Evolutionary conservation across 1,284 basidiomycete genomes (phyloP).

Genomic region (Ceratobasidium sp.): DNA sequence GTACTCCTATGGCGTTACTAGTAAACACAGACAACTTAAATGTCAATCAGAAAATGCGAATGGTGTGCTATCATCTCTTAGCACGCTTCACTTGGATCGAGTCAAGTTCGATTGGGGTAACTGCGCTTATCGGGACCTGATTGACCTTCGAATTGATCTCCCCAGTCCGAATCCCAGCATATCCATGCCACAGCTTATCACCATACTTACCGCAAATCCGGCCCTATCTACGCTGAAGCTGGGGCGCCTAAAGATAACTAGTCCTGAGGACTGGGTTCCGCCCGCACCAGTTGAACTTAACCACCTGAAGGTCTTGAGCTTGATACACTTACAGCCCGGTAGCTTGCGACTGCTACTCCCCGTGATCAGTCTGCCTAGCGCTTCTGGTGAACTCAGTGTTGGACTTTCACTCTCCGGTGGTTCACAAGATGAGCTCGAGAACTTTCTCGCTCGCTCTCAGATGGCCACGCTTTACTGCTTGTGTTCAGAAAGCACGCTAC

Average conservation of each 20-base stretch:
- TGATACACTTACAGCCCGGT: neutral
- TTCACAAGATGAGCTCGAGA: neutral
- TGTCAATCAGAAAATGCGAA: neutral
- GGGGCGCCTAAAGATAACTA: neutral
- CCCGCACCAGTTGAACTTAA: neutral
- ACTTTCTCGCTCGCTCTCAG: neutral
- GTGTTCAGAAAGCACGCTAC: no score
- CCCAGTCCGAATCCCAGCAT: neutral
- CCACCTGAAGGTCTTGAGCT: neutral
- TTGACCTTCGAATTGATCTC: slow-evolving; percentile 3
- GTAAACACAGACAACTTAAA: neutral
- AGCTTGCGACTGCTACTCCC: neutral
- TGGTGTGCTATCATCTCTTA: neutral
- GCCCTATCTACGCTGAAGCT: neutral
- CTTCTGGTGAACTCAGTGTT: neutral
- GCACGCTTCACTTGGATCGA: neutral
- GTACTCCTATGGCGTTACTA: neutral
- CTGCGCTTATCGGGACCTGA: neutral
- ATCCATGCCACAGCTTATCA: neutral
- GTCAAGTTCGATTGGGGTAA: neutral
- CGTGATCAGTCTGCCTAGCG: neutral
- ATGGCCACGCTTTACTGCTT: neutral
- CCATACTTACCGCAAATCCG: slow-evolving; percentile 1
- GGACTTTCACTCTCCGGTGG: neutral
- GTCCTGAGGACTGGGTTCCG: neutral